Conservation (phyloP, 768 basidiomycete species). For the Leucosporidium yakuticum region DNA sequence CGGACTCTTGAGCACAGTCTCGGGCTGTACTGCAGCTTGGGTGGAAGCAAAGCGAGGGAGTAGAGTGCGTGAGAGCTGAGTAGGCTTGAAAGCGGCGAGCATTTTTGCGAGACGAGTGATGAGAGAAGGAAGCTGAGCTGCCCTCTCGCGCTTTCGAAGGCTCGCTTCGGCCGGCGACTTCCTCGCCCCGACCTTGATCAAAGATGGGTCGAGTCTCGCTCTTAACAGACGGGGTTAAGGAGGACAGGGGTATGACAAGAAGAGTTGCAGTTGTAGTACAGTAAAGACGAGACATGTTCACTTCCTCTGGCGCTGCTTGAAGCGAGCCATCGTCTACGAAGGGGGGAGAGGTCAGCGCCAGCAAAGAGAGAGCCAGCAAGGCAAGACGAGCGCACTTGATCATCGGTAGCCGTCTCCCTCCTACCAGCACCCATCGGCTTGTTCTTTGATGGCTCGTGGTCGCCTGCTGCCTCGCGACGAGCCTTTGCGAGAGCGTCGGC, state of each 20-base stretch:
- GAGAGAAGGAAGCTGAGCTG: no score
- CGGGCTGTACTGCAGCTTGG: not conserved
- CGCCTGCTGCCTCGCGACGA: constrained; percentile 75
- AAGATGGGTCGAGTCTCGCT: no score
- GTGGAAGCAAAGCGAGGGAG: not conserved
- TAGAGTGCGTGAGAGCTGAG: not conserved
- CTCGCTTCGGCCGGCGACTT: no score
- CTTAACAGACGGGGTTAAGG: no score
- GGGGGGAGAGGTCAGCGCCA: constrained; percentile 10
- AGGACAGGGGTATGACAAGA: no score
- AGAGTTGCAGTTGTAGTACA: no score
- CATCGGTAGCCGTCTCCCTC: constrained; percentile 70
- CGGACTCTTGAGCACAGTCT: constrained; percentile 1
- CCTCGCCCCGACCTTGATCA: no score
- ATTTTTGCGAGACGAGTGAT: no score
- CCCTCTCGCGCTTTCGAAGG: no score
- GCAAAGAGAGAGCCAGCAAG: not conserved
- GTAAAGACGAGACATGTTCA: not conserved
- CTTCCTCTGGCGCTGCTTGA: constrained; percentile 80
- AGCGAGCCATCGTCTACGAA: constrained; percentile 81
- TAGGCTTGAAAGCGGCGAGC: not conserved
- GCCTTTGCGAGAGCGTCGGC: constrained; percentile 78
- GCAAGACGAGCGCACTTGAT: constrained; percentile 56
- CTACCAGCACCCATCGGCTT: not conserved
- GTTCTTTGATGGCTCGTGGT: constrained; percentile 7